Conservation (phyloP, 2,329 filamentous ascomycete genomes). For the Sclerotinia subarctica region DNA sequence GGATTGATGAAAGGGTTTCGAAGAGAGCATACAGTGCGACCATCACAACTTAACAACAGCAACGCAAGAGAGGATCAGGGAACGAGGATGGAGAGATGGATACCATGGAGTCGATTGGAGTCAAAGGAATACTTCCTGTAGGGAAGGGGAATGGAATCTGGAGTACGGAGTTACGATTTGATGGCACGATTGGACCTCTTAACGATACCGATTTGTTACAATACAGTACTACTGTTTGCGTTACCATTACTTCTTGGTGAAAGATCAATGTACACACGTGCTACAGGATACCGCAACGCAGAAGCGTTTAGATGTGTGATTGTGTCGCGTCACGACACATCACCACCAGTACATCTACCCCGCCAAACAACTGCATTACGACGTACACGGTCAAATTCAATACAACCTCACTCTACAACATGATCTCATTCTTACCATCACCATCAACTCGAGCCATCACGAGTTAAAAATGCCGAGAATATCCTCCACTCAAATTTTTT, state of each 20-base stretch:
- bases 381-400: background rate
- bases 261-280: background rate
- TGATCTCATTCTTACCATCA: background rate
- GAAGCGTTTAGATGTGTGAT: background rate
- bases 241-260: background rate
- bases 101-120: background rate
- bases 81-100: background rate
- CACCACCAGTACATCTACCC: background rate
- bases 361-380: background rate
- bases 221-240: slow-evolving; percentile 10
- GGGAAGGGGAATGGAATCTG: background rate
- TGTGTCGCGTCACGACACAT: background rate
- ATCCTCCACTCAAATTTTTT: background rate
- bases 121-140: background rate
- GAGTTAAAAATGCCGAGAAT: background rate
- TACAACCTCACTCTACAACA: slow-evolving; percentile 4
- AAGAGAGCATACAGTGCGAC: background rate
- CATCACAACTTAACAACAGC: background rate
- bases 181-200: slow-evolving; percentile 9
- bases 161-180: slow-evolving; percentile 12
- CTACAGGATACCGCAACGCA: background rate
- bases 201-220: slow-evolving; percentile 13
- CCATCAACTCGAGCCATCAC: background rate
- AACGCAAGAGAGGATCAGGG: background rate
- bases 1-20: slow-evolving; percentile 12